Conservation (phyloP, 306 rosid genomes). For the Vicia faba region DNA sequence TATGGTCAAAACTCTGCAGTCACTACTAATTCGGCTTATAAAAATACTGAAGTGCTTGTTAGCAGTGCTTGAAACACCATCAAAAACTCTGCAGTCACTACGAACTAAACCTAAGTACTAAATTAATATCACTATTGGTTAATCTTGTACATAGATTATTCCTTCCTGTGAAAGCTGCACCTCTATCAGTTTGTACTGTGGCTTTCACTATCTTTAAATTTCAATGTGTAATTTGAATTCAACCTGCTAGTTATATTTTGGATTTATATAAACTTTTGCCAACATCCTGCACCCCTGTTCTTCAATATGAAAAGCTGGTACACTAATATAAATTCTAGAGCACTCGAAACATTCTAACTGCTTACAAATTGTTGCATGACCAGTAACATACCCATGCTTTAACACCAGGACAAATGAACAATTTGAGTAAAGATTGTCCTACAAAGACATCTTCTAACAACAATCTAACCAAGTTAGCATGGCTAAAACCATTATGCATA, state of each 20-base stretch:
- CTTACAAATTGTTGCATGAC: no score
- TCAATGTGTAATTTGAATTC: conserved; percentile 30
- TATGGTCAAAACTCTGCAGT: conserved; percentile 39
- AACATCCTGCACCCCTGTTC: not conserved
- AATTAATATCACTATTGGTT: conserved; percentile 21
- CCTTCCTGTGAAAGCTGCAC: conserved; percentile 27
- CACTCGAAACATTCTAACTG: no score
- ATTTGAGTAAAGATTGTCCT: no score
- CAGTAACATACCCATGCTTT: no score
- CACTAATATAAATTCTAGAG: no score
- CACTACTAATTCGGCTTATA: conserved; percentile 15
- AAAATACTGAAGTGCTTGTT: conserved; percentile 34
- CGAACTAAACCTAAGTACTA: not conserved
- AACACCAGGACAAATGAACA: no score
- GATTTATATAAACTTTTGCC: conserved; percentile 1
- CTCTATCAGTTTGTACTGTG: conserved; percentile 24
- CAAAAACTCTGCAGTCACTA: no score
- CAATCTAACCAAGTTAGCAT: no score
- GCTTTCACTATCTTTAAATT: conserved; percentile 35
- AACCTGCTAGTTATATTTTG: conserved; percentile 11
- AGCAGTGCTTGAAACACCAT: conserved; percentile 47
- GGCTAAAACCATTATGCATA: no score
- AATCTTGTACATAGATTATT: conserved; percentile 37
- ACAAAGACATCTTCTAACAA: no score
- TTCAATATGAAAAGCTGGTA: conserved; percentile 17